Evolutionary conservation across 2,329 filamentous ascomycete genomes (phyloP).

Genomic region (Fusarium azukiicola): DNA sequence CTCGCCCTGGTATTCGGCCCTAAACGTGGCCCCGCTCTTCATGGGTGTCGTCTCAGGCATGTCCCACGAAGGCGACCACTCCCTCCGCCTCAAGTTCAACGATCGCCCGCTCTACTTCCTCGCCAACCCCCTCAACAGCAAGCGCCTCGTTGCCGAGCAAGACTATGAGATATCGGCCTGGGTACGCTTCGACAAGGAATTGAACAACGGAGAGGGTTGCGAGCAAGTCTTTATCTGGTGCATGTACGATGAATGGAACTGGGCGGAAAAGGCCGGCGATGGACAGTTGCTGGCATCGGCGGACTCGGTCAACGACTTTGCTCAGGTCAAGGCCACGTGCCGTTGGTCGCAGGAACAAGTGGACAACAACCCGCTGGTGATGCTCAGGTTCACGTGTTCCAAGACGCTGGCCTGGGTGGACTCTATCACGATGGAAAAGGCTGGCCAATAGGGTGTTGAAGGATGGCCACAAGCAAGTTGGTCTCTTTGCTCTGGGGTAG

Average conservation of each 20-base stretch:
- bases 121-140: neutral
- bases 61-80: conserved; percentile 14
- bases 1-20: neutral
- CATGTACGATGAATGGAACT: neutral
- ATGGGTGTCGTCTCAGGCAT: neutral
- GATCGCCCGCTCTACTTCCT: neutral
- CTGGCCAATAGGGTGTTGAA: neutral
- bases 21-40: neutral
- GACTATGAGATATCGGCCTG: conserved; percentile 16
- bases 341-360: conserved; percentile 5
- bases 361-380: neutral
- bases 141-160: neutral
- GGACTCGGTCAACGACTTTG: neutral
- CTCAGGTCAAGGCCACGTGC: neutral
- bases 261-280: neutral
- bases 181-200: neutral
- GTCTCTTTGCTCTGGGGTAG: no score
- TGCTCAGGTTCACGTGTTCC: conserved; percentile 11
- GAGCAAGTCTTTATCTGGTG: neutral
- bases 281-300: neutral
- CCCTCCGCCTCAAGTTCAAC: conserved; percentile 10
- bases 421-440: neutral
- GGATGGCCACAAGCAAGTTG: no score
- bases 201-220: conserved; percentile 7
- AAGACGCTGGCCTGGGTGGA: conserved; percentile 10